Base-by-base conservation (phyloP, 495 filamentous ascomycete genomes). In the Cryomyces antarcticus region DNA sequence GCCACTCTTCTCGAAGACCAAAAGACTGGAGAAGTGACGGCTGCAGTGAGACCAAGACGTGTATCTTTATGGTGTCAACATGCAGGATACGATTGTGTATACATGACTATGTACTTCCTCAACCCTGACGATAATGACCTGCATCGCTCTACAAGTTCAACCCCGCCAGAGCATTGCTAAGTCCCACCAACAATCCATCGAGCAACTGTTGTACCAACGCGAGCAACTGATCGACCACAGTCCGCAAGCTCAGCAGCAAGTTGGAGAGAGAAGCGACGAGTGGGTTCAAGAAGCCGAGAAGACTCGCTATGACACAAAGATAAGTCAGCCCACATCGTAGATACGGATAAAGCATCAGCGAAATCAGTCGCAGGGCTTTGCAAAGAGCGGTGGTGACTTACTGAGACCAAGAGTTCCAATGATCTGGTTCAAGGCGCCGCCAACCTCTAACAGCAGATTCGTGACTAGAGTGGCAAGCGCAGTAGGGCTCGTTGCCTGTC, bases 221-320 rank as follows among this genome's bases (percentile, higher is more conserved):
- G 35, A 53, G 51, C 41, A 53, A 33, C 39, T 53, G 46, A 30
- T 53, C 37, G 28, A 53, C 51, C n/a, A 53, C 48, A 10, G 17
- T 28, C 45, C 48, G 38, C 41, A 53, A 42, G 30, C 41, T 45
- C 17, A 50, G 31, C 37, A 53, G 30, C 24, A 53, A 37, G 5
- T 17, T 38, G 10, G 48, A 50, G 33, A 53, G 48, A 29, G 48
- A 47, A 24, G 37, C 29, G 12, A 47, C 45, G 28, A 53, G 45
- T 28, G 49, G 49, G 41, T 44, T 47, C 36, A 51, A 33, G 11
- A 38, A 45, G 28, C 49, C 41, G 29, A 51, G 49, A 13, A 48
- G 42, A 36, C 33, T 36, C 33, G 33, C 33, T 42, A n/a, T 6
- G 0, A 30, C 28, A 17, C 5, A 7, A n/a, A 34, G 5, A 7